Evolutionary conservation across 2,329 filamentous ascomycete species (phyloP).

Genomic region (Cadophora sp.): DNA sequence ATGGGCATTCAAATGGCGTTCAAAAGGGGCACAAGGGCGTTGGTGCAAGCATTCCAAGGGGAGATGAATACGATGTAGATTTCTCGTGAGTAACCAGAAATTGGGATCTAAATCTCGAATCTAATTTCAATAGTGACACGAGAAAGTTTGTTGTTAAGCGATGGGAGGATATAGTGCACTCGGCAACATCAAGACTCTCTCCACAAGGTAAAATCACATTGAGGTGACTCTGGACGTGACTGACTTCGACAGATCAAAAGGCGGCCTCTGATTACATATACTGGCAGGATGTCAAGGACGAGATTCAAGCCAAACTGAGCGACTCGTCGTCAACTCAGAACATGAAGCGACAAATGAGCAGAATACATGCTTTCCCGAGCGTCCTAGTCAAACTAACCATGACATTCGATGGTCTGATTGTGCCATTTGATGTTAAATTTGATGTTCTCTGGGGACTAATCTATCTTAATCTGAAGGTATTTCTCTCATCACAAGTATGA

Average conservation of each 20-base stretch:
- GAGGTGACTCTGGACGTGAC: background rate
- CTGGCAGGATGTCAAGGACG: slow-evolving; percentile 29
- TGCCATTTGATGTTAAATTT: slow-evolving; percentile 24
- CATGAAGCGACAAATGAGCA: slow-evolving; percentile 23
- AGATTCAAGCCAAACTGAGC: slow-evolving; percentile 22
- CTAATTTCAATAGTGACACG: slow-evolving; percentile 27
- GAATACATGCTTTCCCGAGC: slow-evolving; percentile 28
- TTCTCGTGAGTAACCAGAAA: slow-evolving; percentile 25
- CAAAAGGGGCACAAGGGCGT: background rate
- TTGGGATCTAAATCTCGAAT: background rate
- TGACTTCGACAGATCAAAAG: slow-evolving; percentile 17
- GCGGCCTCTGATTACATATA: slow-evolving; percentile 17
- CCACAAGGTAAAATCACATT: slow-evolving; percentile 20
- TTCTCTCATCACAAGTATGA: background rate
- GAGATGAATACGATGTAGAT: slow-evolving; percentile 33
- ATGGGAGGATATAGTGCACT: slow-evolving; percentile 28
- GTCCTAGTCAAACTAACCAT: slow-evolving; percentile 23
- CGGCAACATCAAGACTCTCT: slow-evolving; percentile 22
- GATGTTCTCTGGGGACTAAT: slow-evolving; percentile 33
- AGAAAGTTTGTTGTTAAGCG: slow-evolving; percentile 26
- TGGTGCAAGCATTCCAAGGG: slow-evolving; percentile 2
- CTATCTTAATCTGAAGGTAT: slow-evolving; percentile 32
- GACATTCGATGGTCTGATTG: slow-evolving; percentile 18
- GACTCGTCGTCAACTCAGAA: slow-evolving; percentile 19
- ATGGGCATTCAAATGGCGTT: slow-evolving; percentile 13